Percentiles rank a stretch among this genome's conserved stretches.
Conservation (phyloP, 148 eudicot species). For the Polygonum maritimum region DNA sequence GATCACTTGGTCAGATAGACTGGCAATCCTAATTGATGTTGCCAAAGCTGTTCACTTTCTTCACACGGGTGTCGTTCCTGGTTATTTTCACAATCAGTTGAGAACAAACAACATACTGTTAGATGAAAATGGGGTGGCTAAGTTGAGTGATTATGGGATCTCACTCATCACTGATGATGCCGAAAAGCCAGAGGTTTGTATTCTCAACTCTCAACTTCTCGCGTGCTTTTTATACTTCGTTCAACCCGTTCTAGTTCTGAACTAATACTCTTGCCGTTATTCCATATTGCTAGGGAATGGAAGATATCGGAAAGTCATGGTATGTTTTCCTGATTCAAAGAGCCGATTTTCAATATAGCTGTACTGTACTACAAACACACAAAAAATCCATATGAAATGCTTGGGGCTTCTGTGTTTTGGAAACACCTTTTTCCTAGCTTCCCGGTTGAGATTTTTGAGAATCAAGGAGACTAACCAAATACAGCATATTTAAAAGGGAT, state of each 20-base stretch:
- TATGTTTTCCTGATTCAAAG: neutral
- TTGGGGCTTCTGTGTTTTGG: neutral
- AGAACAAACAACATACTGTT: conserved; percentile 53
- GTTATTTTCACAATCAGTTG: conserved; percentile 37
- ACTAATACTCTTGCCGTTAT: neutral
- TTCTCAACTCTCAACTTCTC: neutral
- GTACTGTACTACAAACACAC: too few relatives aligned
- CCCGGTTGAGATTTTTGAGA: too few relatives aligned
- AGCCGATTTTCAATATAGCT: neutral
- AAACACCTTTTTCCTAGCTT: neutral
- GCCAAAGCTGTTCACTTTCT: conserved; percentile 70
- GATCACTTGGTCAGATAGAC: conserved; percentile 59
- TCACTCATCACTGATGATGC: conserved; percentile 43
- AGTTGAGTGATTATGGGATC: conserved; percentile 67
- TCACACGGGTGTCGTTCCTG: conserved; percentile 50
- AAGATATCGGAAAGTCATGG: neutral
- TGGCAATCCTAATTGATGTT: conserved; percentile 49
- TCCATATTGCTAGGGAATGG: neutral
- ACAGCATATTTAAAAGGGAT: too few relatives aligned
- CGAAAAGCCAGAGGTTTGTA: conserved; percentile 39
- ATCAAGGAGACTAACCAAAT: too few relatives aligned
- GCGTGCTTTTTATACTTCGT: neutral
- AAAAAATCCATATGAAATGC: neutral
- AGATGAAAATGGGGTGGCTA: conserved; percentile 59
- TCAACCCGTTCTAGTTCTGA: neutral